Conservation (phyloP, 2,329 filamentous ascomycete species). For the Microdochium trichocladiopsis region DNA sequence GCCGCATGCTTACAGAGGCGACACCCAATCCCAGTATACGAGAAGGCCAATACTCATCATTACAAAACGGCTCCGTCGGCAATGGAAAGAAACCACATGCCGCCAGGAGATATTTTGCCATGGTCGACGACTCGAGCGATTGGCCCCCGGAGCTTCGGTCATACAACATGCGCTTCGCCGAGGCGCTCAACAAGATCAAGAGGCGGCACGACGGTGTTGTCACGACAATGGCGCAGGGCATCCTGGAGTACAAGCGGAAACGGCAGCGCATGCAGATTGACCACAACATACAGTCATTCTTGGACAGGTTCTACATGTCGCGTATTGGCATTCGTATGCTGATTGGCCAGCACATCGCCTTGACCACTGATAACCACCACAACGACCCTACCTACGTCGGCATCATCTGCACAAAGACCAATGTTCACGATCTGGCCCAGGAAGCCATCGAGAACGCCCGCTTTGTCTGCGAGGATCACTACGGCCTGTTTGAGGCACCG, state of each 20-base stretch:
- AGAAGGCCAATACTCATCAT: conserved; percentile 71
- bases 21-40: conserved; percentile 86
- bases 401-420: conserved; percentile 98
- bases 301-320: conserved; percentile 99
- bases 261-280: conserved; percentile 98
- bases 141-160: conserved; percentile 94
- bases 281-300: conserved; percentile 91
- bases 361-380: conserved; percentile 87
- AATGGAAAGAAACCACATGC: conserved; percentile 43
- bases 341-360: conserved; percentile 94
- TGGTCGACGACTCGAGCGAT: conserved; percentile 77
- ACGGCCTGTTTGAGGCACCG: conserved; percentile 92
- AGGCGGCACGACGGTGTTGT: conserved; percentile 93
- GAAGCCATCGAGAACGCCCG: conserved; percentile 98
- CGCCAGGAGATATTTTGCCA: conserved; percentile 77
- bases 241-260: conserved; percentile 95
- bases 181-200: conserved; percentile 90
- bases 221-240: conserved; percentile 95
- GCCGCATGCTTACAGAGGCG: conserved; percentile 69
- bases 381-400: conserved; percentile 92
- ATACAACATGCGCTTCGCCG: conserved; percentile 87
- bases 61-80: conserved; percentile 36
- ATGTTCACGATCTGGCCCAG: conserved; percentile 87
- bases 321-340: conserved; percentile 99
- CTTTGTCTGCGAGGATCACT: conserved; percentile 99